These are phyloP conservation scores for Persicaria maculosa DNA, from an alignment of 148 eudicot genomes.

Conservation along the genomic window DNA sequence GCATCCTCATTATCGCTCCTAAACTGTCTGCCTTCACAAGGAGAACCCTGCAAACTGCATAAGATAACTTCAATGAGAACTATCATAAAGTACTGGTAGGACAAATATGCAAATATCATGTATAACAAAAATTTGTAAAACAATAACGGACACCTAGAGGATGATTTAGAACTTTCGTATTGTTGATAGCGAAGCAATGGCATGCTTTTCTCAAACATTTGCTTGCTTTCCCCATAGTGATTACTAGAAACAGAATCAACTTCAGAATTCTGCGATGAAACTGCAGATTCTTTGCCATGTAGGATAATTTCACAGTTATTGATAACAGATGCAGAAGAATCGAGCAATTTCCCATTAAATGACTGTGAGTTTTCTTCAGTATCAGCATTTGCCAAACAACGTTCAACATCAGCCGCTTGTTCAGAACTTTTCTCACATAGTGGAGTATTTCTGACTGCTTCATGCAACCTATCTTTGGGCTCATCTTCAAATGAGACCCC, in stretches of 20 bases:
- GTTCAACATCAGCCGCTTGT: constrained; percentile 29
- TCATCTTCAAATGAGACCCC: constrained; percentile 22
- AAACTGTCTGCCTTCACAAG: constrained; percentile 61
- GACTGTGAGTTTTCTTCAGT: constrained; percentile 22
- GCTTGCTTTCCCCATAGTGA: constrained; percentile 28
- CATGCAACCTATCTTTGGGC: constrained; percentile 31
- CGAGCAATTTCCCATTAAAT: constrained; percentile 25
- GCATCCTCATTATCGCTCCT: constrained; percentile 67
- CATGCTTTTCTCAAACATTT: constrained; percentile 37
- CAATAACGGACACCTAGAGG: constrained; percentile 50
- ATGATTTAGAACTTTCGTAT: constrained; percentile 71
- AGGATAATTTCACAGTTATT: constrained; percentile 29
- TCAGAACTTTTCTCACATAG: constrained; percentile 31
- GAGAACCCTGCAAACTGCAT: constrained; percentile 71
- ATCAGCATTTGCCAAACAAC: constrained; percentile 29
- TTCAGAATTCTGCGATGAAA: constrained; percentile 22
- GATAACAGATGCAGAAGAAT: constrained; percentile 30
- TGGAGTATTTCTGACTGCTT: constrained; percentile 29
- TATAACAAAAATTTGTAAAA: not conserved
- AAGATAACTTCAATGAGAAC: not conserved
- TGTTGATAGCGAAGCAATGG: constrained; percentile 59
- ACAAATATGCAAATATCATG: not conserved
- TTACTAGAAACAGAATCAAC: constrained; percentile 21
- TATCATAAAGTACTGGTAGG: not conserved
- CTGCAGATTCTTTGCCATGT: constrained; percentile 31